A percentile compares a stretch with the other conserved stretches of the same genome.
Conservation (phyloP, 768 basidiomycete species). For the Lanmaoa rubissima region DNA sequence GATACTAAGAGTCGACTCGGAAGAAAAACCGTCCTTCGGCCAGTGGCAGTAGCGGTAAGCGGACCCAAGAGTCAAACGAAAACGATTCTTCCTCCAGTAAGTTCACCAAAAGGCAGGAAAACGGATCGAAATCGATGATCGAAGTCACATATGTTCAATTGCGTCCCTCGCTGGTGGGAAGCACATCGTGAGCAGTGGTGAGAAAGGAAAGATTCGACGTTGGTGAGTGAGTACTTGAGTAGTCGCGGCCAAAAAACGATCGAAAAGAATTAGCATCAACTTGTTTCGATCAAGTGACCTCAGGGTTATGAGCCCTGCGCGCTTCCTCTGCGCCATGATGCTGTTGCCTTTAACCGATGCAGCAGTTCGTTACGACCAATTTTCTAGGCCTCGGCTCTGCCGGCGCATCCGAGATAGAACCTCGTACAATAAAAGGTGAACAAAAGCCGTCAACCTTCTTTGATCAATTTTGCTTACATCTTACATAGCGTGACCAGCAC, state of each 20-base stretch:
- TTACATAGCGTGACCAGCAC: neutral
- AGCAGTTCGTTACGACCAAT: accelerated
- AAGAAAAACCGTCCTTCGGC: no score
- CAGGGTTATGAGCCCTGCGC: slow-evolving; percentile 50
- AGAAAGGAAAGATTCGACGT: neutral
- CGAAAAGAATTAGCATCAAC: slow-evolving; percentile 33
- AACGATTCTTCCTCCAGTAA: neutral
- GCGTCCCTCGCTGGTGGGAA: neutral
- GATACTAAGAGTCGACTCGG: no score
- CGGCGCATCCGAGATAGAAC: no score
- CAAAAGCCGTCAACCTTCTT: neutral
- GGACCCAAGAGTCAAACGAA: neutral
- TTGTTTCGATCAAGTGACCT: slow-evolving; percentile 50
- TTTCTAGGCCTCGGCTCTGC: no score
- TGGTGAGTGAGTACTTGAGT: no score
- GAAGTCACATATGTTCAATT: neutral
- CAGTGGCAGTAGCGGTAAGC: neutral
- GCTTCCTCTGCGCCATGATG: slow-evolving; percentile 50
- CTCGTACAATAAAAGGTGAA: no score
- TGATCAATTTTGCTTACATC: neutral
- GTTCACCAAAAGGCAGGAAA: neutral
- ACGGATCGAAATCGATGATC: neutral
- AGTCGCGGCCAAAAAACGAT: neutral
- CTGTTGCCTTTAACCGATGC: slow-evolving; percentile 7
- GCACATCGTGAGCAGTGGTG: neutral